Percentiles rank a stretch among this genome's conserved stretches.
These are phyloP conservation scores for Claviceps sp. DNA, from an alignment of 2,329 filamentous ascomycete species.

Conservation along the genomic window DNA sequence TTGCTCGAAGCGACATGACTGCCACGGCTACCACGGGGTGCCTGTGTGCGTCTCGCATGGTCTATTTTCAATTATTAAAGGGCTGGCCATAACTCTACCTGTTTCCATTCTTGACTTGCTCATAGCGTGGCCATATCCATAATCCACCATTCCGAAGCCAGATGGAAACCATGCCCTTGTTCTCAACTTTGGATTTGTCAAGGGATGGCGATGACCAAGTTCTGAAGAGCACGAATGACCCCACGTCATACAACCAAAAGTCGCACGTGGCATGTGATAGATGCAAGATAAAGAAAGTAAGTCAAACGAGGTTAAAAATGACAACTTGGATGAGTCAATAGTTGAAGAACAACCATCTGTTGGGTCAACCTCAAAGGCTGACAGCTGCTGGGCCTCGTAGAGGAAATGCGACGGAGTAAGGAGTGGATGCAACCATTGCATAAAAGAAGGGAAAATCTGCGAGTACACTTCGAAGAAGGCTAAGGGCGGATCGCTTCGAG, in stretches of 20 bases:
- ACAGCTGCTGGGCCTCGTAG: constrained; percentile 8
- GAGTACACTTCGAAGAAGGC: constrained; percentile 20
- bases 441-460: constrained; percentile 17
- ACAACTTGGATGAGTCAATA: neutral
- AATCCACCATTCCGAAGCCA: too few relatives aligned
- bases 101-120: neutral
- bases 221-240: constrained; percentile 22
- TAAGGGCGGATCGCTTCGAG: constrained; percentile 5
- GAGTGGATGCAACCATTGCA: constrained; percentile 23
- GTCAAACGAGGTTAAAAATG: neutral
- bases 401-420: constrained; percentile 25
- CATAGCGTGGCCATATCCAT: neutral
- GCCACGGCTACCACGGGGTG: neutral
- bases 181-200: neutral
- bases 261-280: constrained; percentile 25
- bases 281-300: constrained; percentile 26
- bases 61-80: neutral
- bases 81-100: neutral
- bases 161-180: neutral
- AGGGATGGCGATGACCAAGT: constrained; percentile 20
- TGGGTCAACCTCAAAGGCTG: neutral
- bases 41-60: neutral
- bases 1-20: neutral
- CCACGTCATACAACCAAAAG: constrained; percentile 22
- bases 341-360: neutral